Percentiles rank a stretch among this genome's conserved stretches.
Evolutionary conservation across 2,329 filamentous ascomycete genomes (phyloP).

Genomic region (Fusarium sp.): DNA sequence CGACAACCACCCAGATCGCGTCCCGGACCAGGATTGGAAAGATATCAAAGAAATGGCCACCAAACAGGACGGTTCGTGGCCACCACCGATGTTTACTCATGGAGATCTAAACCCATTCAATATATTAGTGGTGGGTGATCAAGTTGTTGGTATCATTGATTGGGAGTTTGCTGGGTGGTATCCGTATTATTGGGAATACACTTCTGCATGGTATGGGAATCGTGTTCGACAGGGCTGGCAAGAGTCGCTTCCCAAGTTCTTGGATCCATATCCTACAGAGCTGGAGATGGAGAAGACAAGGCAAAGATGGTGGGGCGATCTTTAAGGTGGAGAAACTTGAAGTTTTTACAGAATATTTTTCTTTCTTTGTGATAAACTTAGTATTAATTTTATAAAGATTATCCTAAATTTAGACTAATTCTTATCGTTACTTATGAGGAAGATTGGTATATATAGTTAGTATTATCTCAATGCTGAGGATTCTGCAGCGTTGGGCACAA

Average conservation of each 20-base stretch:
- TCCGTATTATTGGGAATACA: not conserved
- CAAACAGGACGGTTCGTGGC: not conserved
- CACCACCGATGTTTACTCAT: not conserved
- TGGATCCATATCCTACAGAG: not conserved
- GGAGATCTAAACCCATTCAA: not conserved
- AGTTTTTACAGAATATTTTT: too few species aligned
- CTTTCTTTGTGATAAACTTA: too few species aligned
- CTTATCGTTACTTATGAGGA: too few species aligned
- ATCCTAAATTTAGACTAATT: too few species aligned
- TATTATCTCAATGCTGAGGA: too few species aligned
- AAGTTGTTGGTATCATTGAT: not conserved
- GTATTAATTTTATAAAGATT: too few species aligned
- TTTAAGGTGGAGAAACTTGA: too few species aligned
- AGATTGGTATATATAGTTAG: too few species aligned
- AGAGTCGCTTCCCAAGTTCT: not conserved
- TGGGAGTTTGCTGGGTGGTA: not conserved
- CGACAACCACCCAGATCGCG: conserved; percentile 29
- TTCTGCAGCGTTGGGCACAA: too few species aligned
- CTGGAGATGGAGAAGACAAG: conserved; percentile 8
- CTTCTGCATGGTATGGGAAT: not conserved
- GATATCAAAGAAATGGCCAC: conserved; percentile 47
- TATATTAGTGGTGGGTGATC: not conserved
- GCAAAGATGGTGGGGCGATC: conserved; percentile 67
- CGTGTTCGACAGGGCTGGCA: not conserved
- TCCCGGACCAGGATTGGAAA: conserved; percentile 41